Evolutionary conservation across 495 filamentous ascomycete species (phyloP), one percentile per base, ranked within the genome.

Genomic region (Tuber indicum): DNA sequence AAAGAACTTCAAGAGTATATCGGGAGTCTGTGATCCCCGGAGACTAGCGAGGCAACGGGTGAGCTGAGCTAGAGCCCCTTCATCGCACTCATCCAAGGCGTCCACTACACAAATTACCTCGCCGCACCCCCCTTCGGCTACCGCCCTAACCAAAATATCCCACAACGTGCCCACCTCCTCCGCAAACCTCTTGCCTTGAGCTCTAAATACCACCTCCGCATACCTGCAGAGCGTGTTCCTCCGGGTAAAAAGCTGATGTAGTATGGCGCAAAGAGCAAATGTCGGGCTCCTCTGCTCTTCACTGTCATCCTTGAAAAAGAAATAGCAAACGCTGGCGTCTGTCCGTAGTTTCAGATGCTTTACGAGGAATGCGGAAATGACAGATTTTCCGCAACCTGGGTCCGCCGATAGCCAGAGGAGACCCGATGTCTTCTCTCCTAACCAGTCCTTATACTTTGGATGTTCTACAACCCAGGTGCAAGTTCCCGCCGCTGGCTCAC

Each of bases 191-290:
- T 73, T 62, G 8, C 83, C 84, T 71, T 80, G 70, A 47, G 71
- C 77, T 41, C 81, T 69, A 52, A 82, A 73, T n/a, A 52, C 77
- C 2, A 32, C 16, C 45, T 85, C 70, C 7, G 82, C 83, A 66
- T 84, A 74, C 32, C 74, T 72, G n/a, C 86, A 79, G n/a, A 83
- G 72, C 46, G 72, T 70, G 19, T 70, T 36, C 36, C 81, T 74
- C 8, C 70, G 66, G 7, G 66, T 82, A 39, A 86, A 85, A 17
- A 86, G 82, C 72, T 86, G 84, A 70, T 86, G 86, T 10, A 86
- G 79, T 10, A 87, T 76, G 17, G 83, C 80, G 39, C 73, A 83
- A 16, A 87, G 73, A 16, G 85, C 86, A 76, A 76, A 70, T 21
- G 76, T 49, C 16, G 73, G 75, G 26, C 46, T 17, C 41, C 74